A percentile compares a stretch with the other conserved stretches of the same genome.
Evolutionary conservation across 768 basidiomycete species (phyloP).

Genomic region (Suillus variegatus): DNA sequence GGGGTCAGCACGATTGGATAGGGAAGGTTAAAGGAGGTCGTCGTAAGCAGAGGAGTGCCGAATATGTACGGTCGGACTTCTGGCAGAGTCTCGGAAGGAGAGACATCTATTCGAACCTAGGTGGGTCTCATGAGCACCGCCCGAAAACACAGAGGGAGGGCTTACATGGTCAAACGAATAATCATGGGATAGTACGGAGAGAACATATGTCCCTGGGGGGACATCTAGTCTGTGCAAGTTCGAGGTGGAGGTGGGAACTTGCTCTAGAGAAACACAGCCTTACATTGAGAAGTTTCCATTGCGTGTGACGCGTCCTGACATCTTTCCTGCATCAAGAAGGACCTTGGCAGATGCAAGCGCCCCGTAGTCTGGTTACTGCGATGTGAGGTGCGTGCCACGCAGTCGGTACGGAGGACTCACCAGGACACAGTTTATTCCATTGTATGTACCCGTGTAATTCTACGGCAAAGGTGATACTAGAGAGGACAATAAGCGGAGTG

Average conservation of each 20-base stretch:
- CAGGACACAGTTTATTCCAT: conserved; percentile 63
- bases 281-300: conserved; percentile 72
- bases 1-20: conserved; percentile 63
- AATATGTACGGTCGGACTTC: conserved; percentile 65
- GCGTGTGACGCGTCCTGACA: conserved; percentile 51
- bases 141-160: conserved; percentile 3
- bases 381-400: conserved; percentile 12
- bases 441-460: conserved; percentile 63
- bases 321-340: conserved; percentile 58
- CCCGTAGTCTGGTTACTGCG: conserved; percentile 30
- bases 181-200: conserved; percentile 69
- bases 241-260: conserved; percentile 14
- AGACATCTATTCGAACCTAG: conserved; percentile 71
- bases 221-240: conserved; percentile 57
- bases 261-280: conserved; percentile 21
- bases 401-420: not conserved
- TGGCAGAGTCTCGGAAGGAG: conserved; percentile 40
- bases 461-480: conserved; percentile 38
- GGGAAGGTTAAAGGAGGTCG: conserved; percentile 52
- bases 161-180: conserved; percentile 69
- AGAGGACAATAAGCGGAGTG: conserved; percentile 6
- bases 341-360: conserved; percentile 60
- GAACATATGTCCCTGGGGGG: conserved; percentile 64
- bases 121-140: conserved; percentile 10
- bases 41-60: conserved; percentile 68